Evolutionary conservation across 164 flowering plant species (phyloP), one percentile per base, ranked within the genome.

Genomic region (Euptelea pleiosperma): DNA sequence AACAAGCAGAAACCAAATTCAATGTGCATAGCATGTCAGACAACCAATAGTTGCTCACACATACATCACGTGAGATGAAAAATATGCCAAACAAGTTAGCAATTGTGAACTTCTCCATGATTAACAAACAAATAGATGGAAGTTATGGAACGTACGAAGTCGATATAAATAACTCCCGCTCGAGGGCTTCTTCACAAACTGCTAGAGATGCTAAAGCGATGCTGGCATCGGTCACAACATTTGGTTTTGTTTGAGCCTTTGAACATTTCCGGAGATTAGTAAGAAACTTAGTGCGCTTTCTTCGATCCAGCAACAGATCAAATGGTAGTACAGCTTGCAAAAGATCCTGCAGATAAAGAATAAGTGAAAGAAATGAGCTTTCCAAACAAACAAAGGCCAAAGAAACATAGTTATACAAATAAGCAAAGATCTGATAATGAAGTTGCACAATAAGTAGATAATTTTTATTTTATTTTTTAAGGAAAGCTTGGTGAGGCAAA

Each of bases 291-390:
- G 69, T 54, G 22, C 88, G 77, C 66, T 82, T 91, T 66, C 80
- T 72, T 40, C 96, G 74, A 74, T 91, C 96, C 44, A 68, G 50
- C 69, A 85, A 68, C 65, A 91, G 55, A 74, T 91, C 96, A 78
- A 91, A 87, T 55, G 98, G 98, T 30, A 89, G 65, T 6, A 91
- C 98, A 55, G 92, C 96, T 78, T 85, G 79, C 77, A 91, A 60
- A 63, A 91, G 94, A 77, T 83, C 91, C 98, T 91, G 89, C 62
- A 63, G 39, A 63, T 10, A 55, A 55, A 48, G 42, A 50, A 15
- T 3, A 46, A 53, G 9, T 12, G 12, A 12, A 21, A 37, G 15
- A 57, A 39, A 55, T 60, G 55, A 61, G 36, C 34, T 29, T 46
- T 25, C 52, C 10, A n/a, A 18, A 28, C 8, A 25, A 24, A 52